A percentile compares a stretch with the other conserved stretches of the same genome.
phyloP scores from a whole-genome alignment of 1,139 yeast genomes.

The Arxiozyma bovina region DNA sequence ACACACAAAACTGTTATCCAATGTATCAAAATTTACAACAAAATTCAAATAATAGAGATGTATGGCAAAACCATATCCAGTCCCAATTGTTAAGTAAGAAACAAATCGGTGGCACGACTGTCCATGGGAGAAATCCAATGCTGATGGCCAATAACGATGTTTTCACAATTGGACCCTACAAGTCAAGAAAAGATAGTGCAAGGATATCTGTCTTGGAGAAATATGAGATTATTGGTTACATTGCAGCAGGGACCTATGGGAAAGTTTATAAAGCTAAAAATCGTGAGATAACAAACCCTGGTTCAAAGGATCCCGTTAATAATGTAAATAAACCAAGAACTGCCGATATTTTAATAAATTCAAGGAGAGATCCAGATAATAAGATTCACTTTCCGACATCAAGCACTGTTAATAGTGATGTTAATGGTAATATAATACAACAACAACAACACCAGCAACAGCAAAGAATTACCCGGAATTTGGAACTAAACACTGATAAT shows the following conservation, averaged over 20 bases:
- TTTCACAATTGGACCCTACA: constrained; percentile 64
- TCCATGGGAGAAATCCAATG: constrained; percentile 32
- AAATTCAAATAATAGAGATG: constrained; percentile 9
- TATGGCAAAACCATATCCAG: constrained; percentile 12
- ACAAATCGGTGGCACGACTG: constrained; percentile 8
- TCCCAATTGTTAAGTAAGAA: constrained; percentile 4
- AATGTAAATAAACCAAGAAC: constrained; percentile 1
- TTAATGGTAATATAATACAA: neutral
- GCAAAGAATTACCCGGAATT: neutral
- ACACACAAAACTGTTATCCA: constrained; percentile 9
- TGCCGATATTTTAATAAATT: neutral
- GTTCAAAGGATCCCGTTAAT: constrained; percentile 16
- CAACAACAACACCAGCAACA: neutral
- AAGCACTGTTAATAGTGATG: neutral
- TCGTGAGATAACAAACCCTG: constrained; percentile 25
- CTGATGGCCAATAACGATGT: constrained; percentile 63
- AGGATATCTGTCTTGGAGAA: constrained; percentile 68
- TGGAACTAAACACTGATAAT: neutral
- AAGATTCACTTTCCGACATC: neutral
- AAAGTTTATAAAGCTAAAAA: constrained; percentile 84
- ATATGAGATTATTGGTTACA: constrained; percentile 85
- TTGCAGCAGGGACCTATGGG: constrained; percentile 98
- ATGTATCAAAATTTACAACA: constrained; percentile 5
- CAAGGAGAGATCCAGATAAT: neutral
- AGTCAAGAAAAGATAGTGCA: constrained; percentile 59